These are phyloP conservation scores for Scenedesmus sp. DNA, from an alignment of 163 green algal species.

Conservation along the genomic window DNA sequence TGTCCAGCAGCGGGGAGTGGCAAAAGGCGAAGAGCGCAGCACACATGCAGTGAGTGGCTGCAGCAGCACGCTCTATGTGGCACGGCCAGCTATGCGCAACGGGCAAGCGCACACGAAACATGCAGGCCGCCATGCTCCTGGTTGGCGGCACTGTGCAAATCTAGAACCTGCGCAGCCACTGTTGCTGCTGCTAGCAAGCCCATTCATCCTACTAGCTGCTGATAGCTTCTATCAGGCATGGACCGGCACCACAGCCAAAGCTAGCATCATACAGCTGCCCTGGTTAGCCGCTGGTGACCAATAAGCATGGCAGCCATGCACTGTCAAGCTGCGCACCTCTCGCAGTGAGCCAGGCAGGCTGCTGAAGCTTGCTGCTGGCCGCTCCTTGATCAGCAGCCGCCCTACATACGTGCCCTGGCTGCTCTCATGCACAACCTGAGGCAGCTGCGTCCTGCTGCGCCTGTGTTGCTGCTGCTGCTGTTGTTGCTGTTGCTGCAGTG, in stretches of 20 bases:
- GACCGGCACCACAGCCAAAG: background rate
- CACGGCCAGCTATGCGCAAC: too few relatives aligned
- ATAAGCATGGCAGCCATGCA: background rate
- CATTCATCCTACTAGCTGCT: too few relatives aligned
- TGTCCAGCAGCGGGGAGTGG: background rate
- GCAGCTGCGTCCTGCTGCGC: background rate
- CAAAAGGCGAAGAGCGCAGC: background rate
- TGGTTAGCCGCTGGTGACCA: background rate
- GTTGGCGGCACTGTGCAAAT: too few relatives aligned
- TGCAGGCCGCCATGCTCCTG: too few relatives aligned
- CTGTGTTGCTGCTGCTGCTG: background rate
- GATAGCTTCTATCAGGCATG: too few relatives aligned
- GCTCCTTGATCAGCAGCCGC: slow-evolving; percentile 15
- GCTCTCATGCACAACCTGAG: background rate
- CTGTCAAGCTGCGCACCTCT: background rate
- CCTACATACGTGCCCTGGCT: background rate
- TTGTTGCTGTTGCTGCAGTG: background rate
- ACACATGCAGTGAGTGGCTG: background rate
- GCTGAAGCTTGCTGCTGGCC: background rate
- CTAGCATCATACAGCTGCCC: background rate
- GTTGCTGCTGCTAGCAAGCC: too few relatives aligned
- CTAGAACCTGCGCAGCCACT: too few relatives aligned
- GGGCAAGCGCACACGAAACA: too few relatives aligned
- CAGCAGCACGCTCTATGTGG: background rate
- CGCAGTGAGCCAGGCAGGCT: background rate